phyloP scores from a whole-genome alignment of 208 protist species.

The Leishmania martiniquensis region DNA sequence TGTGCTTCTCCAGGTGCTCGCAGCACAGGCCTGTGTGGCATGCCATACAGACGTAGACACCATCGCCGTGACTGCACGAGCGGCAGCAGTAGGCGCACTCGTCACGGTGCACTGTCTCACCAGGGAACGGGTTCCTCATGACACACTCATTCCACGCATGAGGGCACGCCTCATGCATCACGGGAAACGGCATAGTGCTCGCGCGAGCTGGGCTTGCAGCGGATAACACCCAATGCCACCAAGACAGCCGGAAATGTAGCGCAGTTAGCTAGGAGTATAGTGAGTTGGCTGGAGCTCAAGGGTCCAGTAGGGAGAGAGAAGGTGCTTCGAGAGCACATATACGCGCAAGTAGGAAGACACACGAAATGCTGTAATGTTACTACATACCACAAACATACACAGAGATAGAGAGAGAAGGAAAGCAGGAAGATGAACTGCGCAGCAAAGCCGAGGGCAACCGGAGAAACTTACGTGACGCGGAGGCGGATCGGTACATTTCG shows the following conservation, averaged over 20 bases:
- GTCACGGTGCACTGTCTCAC: constrained; percentile 72
- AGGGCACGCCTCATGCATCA: constrained; percentile 64
- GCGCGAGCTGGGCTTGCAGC: not conserved
- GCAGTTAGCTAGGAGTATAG: not conserved
- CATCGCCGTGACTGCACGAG: constrained; percentile 56
- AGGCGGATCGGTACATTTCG: not conserved
- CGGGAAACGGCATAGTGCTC: constrained; percentile 43
- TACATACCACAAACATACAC: not conserved
- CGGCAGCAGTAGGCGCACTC: constrained; percentile 92
- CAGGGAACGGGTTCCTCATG: constrained; percentile 36
- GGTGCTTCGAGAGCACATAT: not conserved
- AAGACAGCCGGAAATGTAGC: constrained; percentile 16
- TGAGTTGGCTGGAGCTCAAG: not conserved
- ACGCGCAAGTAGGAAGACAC: not conserved
- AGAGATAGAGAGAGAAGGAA: not conserved
- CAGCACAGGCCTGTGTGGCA: constrained; percentile 78
- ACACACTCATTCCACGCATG: constrained; percentile 81
- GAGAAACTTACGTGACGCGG: not conserved
- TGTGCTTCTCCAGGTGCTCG: constrained; percentile 80
- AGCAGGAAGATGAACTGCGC: not conserved
- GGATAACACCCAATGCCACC: constrained; percentile 14
- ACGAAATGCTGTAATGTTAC: not conserved
- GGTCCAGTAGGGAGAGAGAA: not conserved
- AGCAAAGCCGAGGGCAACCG: not conserved
- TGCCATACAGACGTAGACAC: constrained; percentile 84